Percentiles rank a stretch among this genome's conserved stretches.
Conservation (phyloP, 164 flowering plant species). For the Vitis labrusca region DNA sequence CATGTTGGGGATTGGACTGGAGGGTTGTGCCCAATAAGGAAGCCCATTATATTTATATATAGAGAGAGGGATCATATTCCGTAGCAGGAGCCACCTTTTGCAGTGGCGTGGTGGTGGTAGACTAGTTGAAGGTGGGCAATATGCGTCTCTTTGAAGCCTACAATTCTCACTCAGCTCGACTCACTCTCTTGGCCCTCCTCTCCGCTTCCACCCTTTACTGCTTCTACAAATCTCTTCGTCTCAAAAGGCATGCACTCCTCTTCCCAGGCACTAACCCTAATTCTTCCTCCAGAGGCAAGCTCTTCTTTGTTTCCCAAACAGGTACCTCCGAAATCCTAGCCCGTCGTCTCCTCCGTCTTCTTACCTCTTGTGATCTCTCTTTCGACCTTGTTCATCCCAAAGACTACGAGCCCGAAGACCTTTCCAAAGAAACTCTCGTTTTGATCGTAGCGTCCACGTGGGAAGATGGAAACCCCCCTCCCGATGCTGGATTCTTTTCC, state of each 20-base stretch:
- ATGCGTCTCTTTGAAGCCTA: too few species aligned
- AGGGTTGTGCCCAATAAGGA: too few species aligned
- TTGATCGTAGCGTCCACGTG: slow-evolving; percentile 84
- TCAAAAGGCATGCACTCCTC: slow-evolving; percentile 31
- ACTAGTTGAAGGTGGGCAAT: too few species aligned
- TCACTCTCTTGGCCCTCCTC: slow-evolving; percentile 65
- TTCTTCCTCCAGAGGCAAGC: slow-evolving; percentile 38
- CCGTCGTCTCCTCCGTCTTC: slow-evolving; percentile 48
- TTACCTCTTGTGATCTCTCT: slow-evolving; percentile 30
- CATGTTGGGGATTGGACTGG: too few species aligned
- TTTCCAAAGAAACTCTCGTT: slow-evolving; percentile 65
- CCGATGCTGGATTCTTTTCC: slow-evolving; percentile 48
- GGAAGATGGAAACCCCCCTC: slow-evolving; percentile 84
- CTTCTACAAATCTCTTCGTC: slow-evolving; percentile 73
- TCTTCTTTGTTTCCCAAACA: slow-evolving; percentile 80
- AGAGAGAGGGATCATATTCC: too few species aligned
- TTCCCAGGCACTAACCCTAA: slow-evolving; percentile 25
- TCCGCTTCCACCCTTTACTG: slow-evolving; percentile 69
- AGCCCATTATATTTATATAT: too few species aligned
- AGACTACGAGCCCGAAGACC: slow-evolving; percentile 90
- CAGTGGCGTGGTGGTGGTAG: too few species aligned
- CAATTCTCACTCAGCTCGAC: slow-evolving; percentile 29
- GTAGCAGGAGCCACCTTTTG: too few species aligned
- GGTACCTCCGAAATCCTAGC: slow-evolving; percentile 90
- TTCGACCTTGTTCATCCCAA: slow-evolving; percentile 72